Base-by-base conservation (phyloP, 1,139 yeast species). In the Kurtzmaniella quercitrusa region DNA sequence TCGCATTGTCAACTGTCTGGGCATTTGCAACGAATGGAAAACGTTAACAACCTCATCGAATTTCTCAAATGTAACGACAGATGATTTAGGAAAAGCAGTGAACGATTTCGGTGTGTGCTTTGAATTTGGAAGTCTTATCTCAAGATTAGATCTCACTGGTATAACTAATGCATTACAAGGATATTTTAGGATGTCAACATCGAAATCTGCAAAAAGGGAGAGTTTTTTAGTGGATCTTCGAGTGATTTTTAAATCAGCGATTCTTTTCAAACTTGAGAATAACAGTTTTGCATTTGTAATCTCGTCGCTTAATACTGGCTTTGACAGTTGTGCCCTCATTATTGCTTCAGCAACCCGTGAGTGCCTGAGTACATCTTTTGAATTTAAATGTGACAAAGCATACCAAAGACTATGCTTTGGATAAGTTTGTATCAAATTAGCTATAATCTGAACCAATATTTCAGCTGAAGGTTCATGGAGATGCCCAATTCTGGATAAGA, bases 331-430 rank as follows among this genome's bases (percentile, higher is more conserved):
- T 25, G 55, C 52, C 3, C 44, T 50, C 19, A 48, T 46, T 34
- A 73, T 53, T 2, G 72, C 61, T n/a, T 46, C 46, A 7, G 55
- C 51, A 6, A 70, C 91, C 48, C 82, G 66, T n/a, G 66, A 64
- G 16, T 71, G 70, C 55, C 96, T 70, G 8, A 69, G 68, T 3
- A 63, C 54, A 41, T 83, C 85, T n/a, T 77, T 77, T 0, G 96
- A 88, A 48, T 82, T 80, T 3, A 77, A 69, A 50, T 88, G 85
- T 0, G 94, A 87, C 34, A 90, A 70, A 3, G 90, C 77, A 42
- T 84, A 85, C 96, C 98, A 94, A 15, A 93, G 66, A 25, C 93
- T 80, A 49, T 89, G 95, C 27, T 79, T 75, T 0, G 98, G 96
- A 58, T 89, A 93, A 27, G 77, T 74, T 33, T 68, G 63, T 0